Conservation (phyloP, 73 alveolate species). For the Tetrahymena malaccensis region DNA sequence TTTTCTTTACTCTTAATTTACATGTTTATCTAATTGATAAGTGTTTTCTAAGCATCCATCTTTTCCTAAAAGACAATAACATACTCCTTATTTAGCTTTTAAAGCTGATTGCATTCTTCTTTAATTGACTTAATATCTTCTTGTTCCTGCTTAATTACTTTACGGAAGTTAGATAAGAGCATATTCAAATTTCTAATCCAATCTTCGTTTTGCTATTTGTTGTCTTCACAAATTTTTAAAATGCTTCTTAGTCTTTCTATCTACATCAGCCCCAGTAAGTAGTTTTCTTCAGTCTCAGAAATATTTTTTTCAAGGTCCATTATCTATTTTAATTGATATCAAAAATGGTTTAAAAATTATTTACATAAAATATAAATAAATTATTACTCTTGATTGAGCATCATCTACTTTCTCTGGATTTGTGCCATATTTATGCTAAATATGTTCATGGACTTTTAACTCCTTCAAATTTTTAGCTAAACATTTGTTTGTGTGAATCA, state of each 20-base stretch:
- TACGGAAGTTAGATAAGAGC: conserved; percentile 37
- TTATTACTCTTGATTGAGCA: conserved; percentile 8
- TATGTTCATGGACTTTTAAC: conserved; percentile 2
- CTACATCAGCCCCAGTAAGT: conserved; percentile 45
- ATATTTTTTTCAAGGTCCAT: conserved; percentile 30
- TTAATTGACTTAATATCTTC: conserved; percentile 24
- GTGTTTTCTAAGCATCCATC: conserved; percentile 34
- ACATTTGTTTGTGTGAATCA: conserved; percentile 6
- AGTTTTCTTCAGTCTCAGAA: conserved; percentile 47
- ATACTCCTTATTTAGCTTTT: conserved; percentile 9
- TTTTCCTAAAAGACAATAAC: conserved; percentile 42
- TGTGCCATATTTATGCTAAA: conserved; percentile 9
- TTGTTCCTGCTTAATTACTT: conserved; percentile 46
- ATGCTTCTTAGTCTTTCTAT: conserved; percentile 46
- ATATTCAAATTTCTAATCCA: conserved; percentile 56
- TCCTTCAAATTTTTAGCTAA: conserved; percentile 4
- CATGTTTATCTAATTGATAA: conserved; percentile 32
- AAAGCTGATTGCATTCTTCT: conserved; percentile 12
- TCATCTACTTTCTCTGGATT: conserved; percentile 10
- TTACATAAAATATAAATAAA: not conserved
- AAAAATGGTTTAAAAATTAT: not conserved
- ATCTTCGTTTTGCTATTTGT: conserved; percentile 57
- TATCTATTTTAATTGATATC: not conserved
- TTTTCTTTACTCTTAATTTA: conserved; percentile 35
- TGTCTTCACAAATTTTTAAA: conserved; percentile 44